Percentiles rank a stretch among this genome's conserved stretches.
Evolutionary conservation across 495 filamentous ascomycete species (phyloP).

Genomic region (Aspergillus hancockii): DNA sequence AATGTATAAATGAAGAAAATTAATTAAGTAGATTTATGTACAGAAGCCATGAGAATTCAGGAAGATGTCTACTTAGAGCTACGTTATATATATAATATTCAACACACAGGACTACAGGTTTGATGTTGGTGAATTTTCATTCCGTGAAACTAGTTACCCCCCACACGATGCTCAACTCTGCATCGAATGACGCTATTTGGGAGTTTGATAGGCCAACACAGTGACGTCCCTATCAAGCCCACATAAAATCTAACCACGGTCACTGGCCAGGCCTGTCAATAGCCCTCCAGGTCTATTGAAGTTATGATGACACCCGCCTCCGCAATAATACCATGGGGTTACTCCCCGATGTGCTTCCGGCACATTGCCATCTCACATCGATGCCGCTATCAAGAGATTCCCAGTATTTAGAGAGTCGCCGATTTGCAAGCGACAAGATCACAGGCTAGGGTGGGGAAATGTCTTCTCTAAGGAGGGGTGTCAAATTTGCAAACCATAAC

Average conservation of each 20-base stretch:
- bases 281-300: neutral
- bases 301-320: neutral
- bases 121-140: neutral
- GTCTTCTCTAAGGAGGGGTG: too few species aligned
- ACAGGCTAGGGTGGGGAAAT: too few species aligned
- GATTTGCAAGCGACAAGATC: too few species aligned
- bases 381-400: too few species aligned
- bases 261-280: neutral
- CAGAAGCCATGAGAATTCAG: neutral
- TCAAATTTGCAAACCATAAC: too few species aligned
- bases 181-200: neutral
- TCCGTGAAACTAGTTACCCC: neutral
- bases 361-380: too few species aligned
- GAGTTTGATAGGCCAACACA: neutral
- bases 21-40: neutral
- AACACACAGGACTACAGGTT: neutral
- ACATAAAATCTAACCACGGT: neutral
- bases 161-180: neutral
- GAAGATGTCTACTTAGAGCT: neutral
- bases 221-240: neutral
- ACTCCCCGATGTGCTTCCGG: neutral
- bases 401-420: too few species aligned
- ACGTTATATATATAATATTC: neutral
- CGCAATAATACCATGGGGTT: slow-evolving; percentile 2
- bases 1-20: neutral